A percentile compares a stretch with the other conserved stretches of the same genome.
Evolutionary conservation across 441 rosid species (phyloP).

Genomic region (Bruguiera hainesii): DNA sequence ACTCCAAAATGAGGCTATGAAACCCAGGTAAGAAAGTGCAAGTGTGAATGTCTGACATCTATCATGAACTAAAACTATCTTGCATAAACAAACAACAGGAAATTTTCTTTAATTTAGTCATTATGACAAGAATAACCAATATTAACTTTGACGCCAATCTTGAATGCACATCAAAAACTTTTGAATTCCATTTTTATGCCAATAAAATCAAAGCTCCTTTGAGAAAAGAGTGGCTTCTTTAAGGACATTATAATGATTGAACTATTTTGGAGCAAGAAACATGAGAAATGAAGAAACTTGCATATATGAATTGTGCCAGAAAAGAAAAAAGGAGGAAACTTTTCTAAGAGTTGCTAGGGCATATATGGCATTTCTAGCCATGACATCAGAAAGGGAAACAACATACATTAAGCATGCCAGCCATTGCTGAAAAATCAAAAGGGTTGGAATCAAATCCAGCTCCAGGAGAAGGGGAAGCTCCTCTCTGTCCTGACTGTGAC

Average conservation of each 20-base stretch:
- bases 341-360: not conserved
- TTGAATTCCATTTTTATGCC: too few relatives aligned
- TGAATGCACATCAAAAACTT: too few relatives aligned
- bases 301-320: not conserved
- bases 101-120: too few relatives aligned
- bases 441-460: constrained; percentile 47
- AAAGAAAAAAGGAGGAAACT: not conserved
- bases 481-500: constrained; percentile 34
- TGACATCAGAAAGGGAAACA: not conserved
- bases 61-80: too few relatives aligned
- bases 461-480: constrained; percentile 37
- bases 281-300: not conserved
- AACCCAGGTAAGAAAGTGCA: too few relatives aligned
- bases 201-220: too few relatives aligned
- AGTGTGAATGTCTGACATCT: too few relatives aligned
- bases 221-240: not conserved
- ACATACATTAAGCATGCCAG: constrained; percentile 76
- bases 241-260: not conserved
- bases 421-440: constrained; percentile 91
- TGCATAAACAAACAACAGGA: too few relatives aligned
- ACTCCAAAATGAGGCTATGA: not conserved
- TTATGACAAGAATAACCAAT: too few relatives aligned
- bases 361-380: too few relatives aligned
- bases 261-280: not conserved
- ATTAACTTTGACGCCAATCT: too few relatives aligned